phyloP scores from a whole-genome alignment of 2,329 filamentous ascomycete genomes.

The Tolypocladium cylindrosporum region DNA sequence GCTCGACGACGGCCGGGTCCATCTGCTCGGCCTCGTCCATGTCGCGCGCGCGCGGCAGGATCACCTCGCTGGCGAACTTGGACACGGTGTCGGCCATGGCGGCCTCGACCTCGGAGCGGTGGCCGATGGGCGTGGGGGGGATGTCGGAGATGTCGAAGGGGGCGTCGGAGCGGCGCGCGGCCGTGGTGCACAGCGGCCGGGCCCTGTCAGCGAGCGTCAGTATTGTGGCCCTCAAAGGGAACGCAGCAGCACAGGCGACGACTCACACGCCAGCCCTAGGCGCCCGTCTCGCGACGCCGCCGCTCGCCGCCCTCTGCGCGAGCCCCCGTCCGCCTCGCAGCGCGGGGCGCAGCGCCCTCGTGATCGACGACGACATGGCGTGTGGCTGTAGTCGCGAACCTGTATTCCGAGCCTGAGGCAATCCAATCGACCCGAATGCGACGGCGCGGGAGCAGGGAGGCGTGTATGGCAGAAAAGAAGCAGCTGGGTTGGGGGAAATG shows the following conservation, averaged over 20 bases:
- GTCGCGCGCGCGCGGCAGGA: conserved; percentile 83
- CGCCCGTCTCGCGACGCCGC: conserved; percentile 11
- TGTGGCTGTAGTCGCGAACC: background rate
- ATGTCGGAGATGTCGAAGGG: conserved; percentile 60
- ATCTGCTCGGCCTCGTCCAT: conserved; percentile 97
- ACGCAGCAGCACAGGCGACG: background rate
- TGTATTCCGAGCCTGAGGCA: background rate
- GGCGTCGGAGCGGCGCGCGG: conserved; percentile 34
- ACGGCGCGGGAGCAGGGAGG: background rate
- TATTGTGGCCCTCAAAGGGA: background rate
- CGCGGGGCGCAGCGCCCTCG: conserved; percentile 40
- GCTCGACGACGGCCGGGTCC: conserved; percentile 80
- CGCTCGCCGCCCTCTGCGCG: conserved; percentile 17
- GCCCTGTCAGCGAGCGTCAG: conserved; percentile 6
- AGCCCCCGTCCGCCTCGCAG: conserved; percentile 33
- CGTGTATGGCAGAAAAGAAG: background rate
- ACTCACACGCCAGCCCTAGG: conserved; percentile 16
- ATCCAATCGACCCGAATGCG: background rate
- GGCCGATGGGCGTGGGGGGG: conserved; percentile 83
- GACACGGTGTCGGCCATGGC: conserved; percentile 84
- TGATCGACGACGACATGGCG: conserved; percentile 34
- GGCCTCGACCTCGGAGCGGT: conserved; percentile 80
- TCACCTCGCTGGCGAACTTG: conserved; percentile 82
- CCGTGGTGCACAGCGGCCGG: conserved; percentile 52
- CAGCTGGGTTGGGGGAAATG: background rate